These are phyloP conservation scores for Lasiodiplodia sp. DNA, from an alignment of 2,329 filamentous ascomycete species.

Conservation along the genomic window DNA sequence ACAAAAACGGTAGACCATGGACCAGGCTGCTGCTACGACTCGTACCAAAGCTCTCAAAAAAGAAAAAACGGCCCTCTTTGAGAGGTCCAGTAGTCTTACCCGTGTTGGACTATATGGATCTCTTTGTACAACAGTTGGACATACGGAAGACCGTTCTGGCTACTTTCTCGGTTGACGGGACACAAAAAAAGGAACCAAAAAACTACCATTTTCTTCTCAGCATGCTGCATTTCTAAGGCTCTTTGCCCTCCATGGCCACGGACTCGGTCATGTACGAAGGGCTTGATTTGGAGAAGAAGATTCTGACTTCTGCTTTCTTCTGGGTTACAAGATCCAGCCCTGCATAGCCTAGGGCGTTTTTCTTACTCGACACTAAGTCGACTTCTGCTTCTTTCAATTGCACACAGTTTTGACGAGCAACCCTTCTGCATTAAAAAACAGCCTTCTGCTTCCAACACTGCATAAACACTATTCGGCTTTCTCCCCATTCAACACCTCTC, in stretches of 20 bases:
- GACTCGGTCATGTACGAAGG: not conserved
- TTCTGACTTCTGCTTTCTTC: not conserved
- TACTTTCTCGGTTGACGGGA: not conserved
- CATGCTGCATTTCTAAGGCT: constrained; percentile 8
- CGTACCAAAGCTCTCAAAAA: constrained; percentile 4
- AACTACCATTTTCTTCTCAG: not conserved
- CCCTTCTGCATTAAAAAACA: constrained; percentile 16
- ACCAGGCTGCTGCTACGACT: constrained; percentile 15
- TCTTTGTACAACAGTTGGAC: constrained; percentile 25
- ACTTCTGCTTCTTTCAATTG: constrained; percentile 8
- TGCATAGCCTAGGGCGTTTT: constrained; percentile 16
- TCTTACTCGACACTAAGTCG: not conserved
- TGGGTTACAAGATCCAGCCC: constrained; percentile 17
- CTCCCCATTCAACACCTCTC: not conserved
- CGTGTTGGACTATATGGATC: constrained; percentile 5
- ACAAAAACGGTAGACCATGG: constrained; percentile 9
- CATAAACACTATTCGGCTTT: constrained; percentile 19
- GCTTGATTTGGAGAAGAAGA: not conserved
- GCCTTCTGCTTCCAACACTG: not conserved
- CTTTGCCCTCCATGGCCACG: not conserved
- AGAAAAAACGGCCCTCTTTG: not conserved
- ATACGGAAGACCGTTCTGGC: constrained; percentile 12
- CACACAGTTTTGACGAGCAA: constrained; percentile 15
- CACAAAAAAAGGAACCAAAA: constrained; percentile 9
- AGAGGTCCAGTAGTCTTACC: not conserved